These are phyloP conservation scores for Flaveria robusta DNA, from an alignment of 129 eudicot genomes.

Conservation along the genomic window DNA sequence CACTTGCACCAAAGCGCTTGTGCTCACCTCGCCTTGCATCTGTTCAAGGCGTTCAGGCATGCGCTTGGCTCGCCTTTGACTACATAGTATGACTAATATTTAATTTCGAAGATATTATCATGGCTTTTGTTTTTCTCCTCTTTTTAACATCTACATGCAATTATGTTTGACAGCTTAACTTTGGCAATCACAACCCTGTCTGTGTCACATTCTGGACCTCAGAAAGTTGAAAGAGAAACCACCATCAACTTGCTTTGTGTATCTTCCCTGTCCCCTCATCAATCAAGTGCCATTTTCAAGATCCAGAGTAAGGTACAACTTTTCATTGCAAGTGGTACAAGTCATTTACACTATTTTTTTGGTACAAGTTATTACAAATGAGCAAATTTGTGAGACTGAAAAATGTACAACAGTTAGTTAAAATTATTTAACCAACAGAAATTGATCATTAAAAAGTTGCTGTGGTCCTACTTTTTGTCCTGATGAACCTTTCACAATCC, in stretches of 20 bases:
- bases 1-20: background rate
- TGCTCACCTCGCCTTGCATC: no score
- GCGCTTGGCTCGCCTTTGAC: background rate
- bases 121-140: constrained; percentile 6
- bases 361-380: constrained; percentile 27
- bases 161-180: constrained; percentile 44
- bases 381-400: constrained; percentile 28
- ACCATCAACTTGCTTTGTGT: constrained; percentile 30
- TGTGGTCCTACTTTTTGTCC: constrained; percentile 41
- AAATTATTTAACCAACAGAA: constrained; percentile 44
- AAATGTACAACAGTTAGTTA: constrained; percentile 43
- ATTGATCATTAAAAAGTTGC: constrained; percentile 42
- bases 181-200: constrained; percentile 32
- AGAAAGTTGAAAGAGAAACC: constrained; percentile 41
- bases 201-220: constrained; percentile 38
- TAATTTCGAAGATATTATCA: background rate
- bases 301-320: constrained; percentile 25
- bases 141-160: constrained; percentile 38
- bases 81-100: background rate
- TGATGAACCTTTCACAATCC: constrained; percentile 43
- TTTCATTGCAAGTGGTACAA: constrained; percentile 26
- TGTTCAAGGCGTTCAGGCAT: no score
- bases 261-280: constrained; percentile 26
- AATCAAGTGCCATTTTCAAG: constrained; percentile 18
- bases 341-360: constrained; percentile 28